These are phyloP conservation scores for Kodamaea kaohsiungensis DNA, from an alignment of 805 yeast species.

Conservation along the genomic window DNA sequence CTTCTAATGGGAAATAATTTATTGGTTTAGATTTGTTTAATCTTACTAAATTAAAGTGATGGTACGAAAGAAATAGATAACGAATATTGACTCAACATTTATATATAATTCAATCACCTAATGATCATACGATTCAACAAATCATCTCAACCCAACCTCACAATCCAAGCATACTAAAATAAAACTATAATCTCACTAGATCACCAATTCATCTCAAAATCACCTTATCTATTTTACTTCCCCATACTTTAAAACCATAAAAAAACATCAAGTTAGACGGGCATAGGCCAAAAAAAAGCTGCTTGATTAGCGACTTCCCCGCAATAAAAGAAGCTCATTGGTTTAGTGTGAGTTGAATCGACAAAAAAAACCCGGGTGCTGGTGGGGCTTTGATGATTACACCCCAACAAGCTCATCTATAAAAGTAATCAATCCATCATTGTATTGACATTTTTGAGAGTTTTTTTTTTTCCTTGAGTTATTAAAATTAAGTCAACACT, in stretches of 20 bases:
- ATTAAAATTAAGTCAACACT: neutral
- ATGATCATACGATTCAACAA: too few species aligned
- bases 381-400: neutral
- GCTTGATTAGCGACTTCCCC: neutral
- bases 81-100: too few species aligned
- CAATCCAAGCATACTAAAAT: too few species aligned
- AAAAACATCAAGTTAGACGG: neutral
- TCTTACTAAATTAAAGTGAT: too few species aligned
- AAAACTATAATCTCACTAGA: too few species aligned
- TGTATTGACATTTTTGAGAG: neutral
- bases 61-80: too few species aligned
- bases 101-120: too few species aligned
- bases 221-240: too few species aligned
- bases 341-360: neutral
- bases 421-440: neutral
- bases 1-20: too few species aligned
- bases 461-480: constrained; percentile 2
- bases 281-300: neutral
- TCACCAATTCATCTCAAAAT: too few species aligned
- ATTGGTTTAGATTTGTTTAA: too few species aligned
- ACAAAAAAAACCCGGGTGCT: neutral
- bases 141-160: too few species aligned
- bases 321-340: neutral
- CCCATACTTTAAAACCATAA: neutral
- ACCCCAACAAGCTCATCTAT: neutral